A percentile compares a stretch with the other conserved stretches of the same genome.
Evolutionary conservation across 2,329 filamentous ascomycete genomes (phyloP).

Genomic region (Fusarium pseudocircinatum): DNA sequence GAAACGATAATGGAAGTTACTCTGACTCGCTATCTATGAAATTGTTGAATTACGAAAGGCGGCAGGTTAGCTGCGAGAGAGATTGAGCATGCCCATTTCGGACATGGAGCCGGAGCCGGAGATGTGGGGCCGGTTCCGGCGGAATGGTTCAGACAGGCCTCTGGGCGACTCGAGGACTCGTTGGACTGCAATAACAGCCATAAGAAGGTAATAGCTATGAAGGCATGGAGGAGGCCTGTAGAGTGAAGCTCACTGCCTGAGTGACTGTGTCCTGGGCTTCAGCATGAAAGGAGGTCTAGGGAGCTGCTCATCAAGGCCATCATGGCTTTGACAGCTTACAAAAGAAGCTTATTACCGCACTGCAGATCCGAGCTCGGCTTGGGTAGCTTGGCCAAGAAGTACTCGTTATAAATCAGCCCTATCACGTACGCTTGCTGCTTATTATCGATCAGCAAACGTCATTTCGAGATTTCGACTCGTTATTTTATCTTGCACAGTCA

Average conservation of each 20-base stretch:
- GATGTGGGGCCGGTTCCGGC: conserved; percentile 9
- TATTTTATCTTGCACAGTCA: not conserved
- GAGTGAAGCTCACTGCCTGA: not conserved
- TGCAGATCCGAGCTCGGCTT: not conserved
- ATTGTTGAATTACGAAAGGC: not conserved
- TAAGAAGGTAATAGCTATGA: not conserved
- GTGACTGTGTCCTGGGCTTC: not conserved
- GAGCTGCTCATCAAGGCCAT: not conserved
- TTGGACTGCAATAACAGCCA: not conserved
- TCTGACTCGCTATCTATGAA: not conserved
- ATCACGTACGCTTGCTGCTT: not conserved
- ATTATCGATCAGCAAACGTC: conserved; percentile 6
- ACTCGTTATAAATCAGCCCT: conserved; percentile 15
- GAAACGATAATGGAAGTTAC: not conserved
- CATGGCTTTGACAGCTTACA: not conserved
- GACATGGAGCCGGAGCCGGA: not conserved
- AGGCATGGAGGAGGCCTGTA: not conserved
- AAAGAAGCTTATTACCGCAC: not conserved
- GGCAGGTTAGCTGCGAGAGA: not conserved
- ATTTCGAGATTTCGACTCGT: not conserved
- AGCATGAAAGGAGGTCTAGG: not conserved
- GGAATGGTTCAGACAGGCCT: not conserved
- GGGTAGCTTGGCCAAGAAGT: not conserved
- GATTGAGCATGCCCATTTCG: not conserved
- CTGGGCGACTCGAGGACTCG: not conserved